Conservation (phyloP, 2,329 filamentous ascomycete genomes). For the Elsinoe perseae region DNA sequence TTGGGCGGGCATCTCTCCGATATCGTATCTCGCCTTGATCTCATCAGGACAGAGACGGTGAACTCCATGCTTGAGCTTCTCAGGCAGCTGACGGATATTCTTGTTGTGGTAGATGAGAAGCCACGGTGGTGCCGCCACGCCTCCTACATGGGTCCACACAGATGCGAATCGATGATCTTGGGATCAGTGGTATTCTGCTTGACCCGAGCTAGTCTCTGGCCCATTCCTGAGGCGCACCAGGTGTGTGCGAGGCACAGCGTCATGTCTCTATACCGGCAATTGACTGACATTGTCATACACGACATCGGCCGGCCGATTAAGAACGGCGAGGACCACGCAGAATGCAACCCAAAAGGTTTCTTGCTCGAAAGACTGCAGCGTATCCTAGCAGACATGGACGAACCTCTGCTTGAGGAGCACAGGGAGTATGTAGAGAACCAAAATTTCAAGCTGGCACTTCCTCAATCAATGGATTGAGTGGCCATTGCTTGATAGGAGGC, state of each 20-base stretch:
- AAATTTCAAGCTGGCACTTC: too few relatives aligned
- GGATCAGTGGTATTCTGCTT: conserved; percentile 33
- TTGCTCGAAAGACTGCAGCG: conserved; percentile 18
- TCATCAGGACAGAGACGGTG: not conserved
- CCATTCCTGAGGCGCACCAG: conserved; percentile 16
- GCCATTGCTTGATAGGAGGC: too few relatives aligned
- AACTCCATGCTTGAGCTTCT: conserved; percentile 16
- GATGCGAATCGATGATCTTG: conserved; percentile 34
- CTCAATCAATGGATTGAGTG: too few relatives aligned
- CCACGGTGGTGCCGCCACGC: conserved; percentile 31
- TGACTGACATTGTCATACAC: conserved; percentile 18
- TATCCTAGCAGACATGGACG: conserved; percentile 16
- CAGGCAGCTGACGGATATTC: conserved; percentile 14
- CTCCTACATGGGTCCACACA: conserved; percentile 31
- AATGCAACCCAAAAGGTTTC: conserved; percentile 18
- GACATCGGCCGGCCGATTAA: conserved; percentile 17
- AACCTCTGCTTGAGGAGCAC: not conserved
- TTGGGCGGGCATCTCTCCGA: too few relatives aligned
- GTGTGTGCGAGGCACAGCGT: conserved; percentile 7
- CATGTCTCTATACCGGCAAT: conserved; percentile 11
- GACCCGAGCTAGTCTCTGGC: conserved; percentile 30
- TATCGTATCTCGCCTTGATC: not conserved
- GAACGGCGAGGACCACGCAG: conserved; percentile 16
- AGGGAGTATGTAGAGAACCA: not conserved
- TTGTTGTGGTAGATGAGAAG: conserved; percentile 17